Conservation (phyloP, 2,329 filamentous ascomycete genomes). For the Alternaria brassicae region DNA sequence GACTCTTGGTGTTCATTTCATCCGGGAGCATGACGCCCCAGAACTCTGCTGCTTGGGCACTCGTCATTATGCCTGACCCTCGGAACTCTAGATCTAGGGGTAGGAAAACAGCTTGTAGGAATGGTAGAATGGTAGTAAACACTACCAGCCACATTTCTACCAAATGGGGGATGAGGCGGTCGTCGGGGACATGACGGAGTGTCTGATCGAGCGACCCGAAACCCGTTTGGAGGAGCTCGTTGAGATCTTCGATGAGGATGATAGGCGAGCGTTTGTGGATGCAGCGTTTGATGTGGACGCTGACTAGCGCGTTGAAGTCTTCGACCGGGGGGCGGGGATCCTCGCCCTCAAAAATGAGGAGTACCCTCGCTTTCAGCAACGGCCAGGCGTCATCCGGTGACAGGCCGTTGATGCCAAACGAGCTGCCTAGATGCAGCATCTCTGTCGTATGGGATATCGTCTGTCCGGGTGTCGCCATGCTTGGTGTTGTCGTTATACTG, state of each 20-base stretch:
- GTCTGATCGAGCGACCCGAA: conserved; percentile 88
- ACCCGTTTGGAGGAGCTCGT: conserved; percentile 78
- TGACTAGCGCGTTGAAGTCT: conserved; percentile 82
- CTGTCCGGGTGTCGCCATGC: conserved; percentile 31
- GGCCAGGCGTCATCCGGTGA: conserved; percentile 81
- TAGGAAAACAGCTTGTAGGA: conserved; percentile 93
- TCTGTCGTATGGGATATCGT: conserved; percentile 46
- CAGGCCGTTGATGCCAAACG: conserved; percentile 58
- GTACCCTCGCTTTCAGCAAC: conserved; percentile 74
- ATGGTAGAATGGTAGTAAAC: conserved; percentile 88
- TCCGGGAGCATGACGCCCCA: conserved; percentile 73
- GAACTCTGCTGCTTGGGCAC: conserved; percentile 84
- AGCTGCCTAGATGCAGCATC: conserved; percentile 54
- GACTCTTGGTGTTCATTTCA: conserved; percentile 56
- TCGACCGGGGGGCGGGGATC: conserved; percentile 81
- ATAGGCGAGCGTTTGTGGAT: conserved; percentile 75
- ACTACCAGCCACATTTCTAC: conserved; percentile 95
- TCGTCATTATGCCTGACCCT: conserved; percentile 80
- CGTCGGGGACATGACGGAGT: conserved; percentile 78
- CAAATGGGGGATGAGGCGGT: conserved; percentile 85
- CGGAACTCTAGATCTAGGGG: conserved; percentile 93
- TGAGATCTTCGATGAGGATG: conserved; percentile 76
- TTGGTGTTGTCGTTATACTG: conserved; percentile 35
- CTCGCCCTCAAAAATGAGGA: conserved; percentile 82
- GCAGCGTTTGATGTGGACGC: conserved; percentile 78